phyloP scores from a whole-genome alignment of 2,329 filamentous ascomycete species.

The Zasmidium citrigriseum region DNA sequence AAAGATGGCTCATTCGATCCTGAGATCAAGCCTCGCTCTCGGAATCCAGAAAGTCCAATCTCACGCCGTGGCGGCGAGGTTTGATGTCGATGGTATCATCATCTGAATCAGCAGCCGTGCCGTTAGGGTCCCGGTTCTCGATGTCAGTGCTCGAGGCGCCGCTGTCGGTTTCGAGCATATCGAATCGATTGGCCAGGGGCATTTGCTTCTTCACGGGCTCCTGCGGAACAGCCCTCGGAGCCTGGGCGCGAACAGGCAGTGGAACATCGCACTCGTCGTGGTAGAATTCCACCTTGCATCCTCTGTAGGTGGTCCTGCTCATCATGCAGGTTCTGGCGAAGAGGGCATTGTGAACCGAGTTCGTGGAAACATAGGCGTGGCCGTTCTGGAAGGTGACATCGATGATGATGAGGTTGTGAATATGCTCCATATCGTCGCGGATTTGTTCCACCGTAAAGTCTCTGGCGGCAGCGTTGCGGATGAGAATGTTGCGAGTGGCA shows the following conservation, averaged over 20 bases:
- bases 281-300: constrained; percentile 69
- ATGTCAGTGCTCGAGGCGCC: constrained; percentile 18
- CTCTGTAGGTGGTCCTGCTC: constrained; percentile 66
- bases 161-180: constrained; percentile 57
- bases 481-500: constrained; percentile 72
- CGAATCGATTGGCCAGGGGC: constrained; percentile 61
- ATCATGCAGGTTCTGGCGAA: constrained; percentile 80
- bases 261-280: constrained; percentile 71
- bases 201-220: constrained; percentile 39
- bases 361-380: constrained; percentile 70
- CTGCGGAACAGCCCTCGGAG: constrained; percentile 28
- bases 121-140: constrained; percentile 21
- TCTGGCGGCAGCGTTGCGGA: constrained; percentile 56
- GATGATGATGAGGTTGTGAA: constrained; percentile 75
- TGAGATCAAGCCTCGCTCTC: constrained; percentile 12
- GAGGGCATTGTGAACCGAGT: constrained; percentile 73
- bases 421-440: constrained; percentile 76
- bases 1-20: too few species aligned
- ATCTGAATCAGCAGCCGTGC: constrained; percentile 6
- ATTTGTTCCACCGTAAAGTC: constrained; percentile 64
- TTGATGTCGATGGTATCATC: constrained; percentile 18
- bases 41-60: constrained; percentile 24
- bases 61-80: constrained; percentile 25
- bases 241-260: constrained; percentile 40
- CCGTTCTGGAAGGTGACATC: constrained; percentile 60